phyloP scores from a whole-genome alignment of 768 basidiomycete species.

The Saitozyma sp. region DNA sequence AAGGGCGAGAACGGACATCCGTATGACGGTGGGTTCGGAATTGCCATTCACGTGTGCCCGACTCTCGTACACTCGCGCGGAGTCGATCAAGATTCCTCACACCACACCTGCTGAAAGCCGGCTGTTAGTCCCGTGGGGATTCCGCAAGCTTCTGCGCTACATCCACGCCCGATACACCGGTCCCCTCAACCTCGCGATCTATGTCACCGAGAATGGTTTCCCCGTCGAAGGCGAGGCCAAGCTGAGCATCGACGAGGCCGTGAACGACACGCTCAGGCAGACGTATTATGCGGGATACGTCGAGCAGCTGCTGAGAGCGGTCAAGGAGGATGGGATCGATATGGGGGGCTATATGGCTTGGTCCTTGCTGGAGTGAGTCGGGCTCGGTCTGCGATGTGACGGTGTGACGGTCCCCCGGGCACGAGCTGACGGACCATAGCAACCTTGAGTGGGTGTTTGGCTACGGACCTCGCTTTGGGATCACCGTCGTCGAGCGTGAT shows the following conservation, averaged over 20 bases:
- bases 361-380: constrained; percentile 38
- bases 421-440: constrained; percentile 10
- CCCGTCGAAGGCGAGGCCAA: constrained; percentile 22
- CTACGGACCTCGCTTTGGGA: constrained; percentile 20
- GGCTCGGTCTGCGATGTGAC: not conserved
- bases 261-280: constrained; percentile 33
- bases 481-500: constrained; percentile 29
- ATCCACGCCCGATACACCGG: constrained; percentile 24
- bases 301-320: constrained; percentile 26
- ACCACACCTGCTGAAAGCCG: not conserved
- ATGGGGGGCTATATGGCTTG: constrained; percentile 36
- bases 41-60: no score
- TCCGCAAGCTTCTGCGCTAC: constrained; percentile 34
- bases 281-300: constrained; percentile 33
- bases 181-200: constrained; percentile 20
- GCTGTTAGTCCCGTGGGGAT: constrained; percentile 41
- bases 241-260: constrained; percentile 11
- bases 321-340: constrained; percentile 27
- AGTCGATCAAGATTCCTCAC: not conserved
- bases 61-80: not conserved
- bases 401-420: no score
- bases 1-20: constrained; percentile 24
- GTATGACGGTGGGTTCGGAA: constrained; percentile 18
- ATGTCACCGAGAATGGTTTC: constrained; percentile 41
- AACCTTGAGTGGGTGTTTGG: constrained; percentile 32